Conservation (phyloP, 176 grass and related monocot genomes). For the sorghum (Sorghum bicolor) region DNA sequence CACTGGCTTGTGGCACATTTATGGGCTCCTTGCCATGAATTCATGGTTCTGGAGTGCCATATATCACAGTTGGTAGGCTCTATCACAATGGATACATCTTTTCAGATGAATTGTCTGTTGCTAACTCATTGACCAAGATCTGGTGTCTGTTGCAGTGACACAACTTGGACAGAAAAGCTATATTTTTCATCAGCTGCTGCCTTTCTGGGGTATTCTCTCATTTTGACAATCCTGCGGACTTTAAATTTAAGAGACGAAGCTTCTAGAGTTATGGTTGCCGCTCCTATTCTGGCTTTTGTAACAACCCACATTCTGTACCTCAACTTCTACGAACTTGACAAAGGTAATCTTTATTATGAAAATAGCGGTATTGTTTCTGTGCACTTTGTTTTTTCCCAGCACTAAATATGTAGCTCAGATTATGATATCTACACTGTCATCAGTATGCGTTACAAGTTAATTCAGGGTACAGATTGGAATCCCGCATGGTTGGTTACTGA, state of each 20-base stretch:
- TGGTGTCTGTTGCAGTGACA: slow-evolving; percentile 51
- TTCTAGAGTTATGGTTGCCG: slow-evolving; percentile 88
- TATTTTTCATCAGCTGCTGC: slow-evolving; percentile 71
- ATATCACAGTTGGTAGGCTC: slow-evolving; percentile 74
- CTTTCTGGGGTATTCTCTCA: slow-evolving; percentile 75
- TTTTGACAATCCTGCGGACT: slow-evolving; percentile 67
- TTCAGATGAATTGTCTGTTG: neutral
- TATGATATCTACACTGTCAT: neutral
- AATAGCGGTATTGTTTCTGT: neutral
- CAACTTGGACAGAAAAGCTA: slow-evolving; percentile 69
- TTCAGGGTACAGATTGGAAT: neutral
- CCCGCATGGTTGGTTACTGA: neutral
- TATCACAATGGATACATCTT: neutral
- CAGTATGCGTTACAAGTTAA: neutral
- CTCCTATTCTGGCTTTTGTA: slow-evolving; percentile 88
- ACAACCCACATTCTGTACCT: slow-evolving; percentile 95
- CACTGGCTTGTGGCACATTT: slow-evolving; percentile 82
- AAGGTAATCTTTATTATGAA: slow-evolving; percentile 50
- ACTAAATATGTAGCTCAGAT: neutral
- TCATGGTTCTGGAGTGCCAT: slow-evolving; percentile 96
- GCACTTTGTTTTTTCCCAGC: neutral
- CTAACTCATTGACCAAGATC: neutral
- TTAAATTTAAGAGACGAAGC: slow-evolving; percentile 69
- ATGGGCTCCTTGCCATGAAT: slow-evolving; percentile 82
- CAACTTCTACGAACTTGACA: slow-evolving; percentile 84